Conservation (phyloP, 192 early-diverging fungal species). For the Coemansia sp. region DNA sequence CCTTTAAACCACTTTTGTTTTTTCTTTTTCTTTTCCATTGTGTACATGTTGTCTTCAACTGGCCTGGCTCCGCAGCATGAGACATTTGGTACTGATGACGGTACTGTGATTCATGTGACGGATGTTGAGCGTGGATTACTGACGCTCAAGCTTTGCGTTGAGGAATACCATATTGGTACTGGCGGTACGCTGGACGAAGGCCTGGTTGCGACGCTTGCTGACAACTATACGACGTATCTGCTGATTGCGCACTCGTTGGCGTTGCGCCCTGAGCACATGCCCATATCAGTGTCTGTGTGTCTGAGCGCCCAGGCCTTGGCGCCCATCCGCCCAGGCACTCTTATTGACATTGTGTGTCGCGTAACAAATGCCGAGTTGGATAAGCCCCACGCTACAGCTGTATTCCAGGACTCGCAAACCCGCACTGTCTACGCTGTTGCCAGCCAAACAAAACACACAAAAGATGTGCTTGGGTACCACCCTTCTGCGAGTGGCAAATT, state of each 20-base stretch:
- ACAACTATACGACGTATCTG: slow-evolving; percentile 39
- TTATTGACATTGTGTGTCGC: slow-evolving; percentile 19
- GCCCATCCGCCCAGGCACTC: slow-evolving; percentile 12
- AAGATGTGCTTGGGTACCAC: slow-evolving; percentile 18
- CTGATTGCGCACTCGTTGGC: slow-evolving; percentile 20
- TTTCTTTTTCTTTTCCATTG: background rate
- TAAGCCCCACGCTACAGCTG: slow-evolving; percentile 16
- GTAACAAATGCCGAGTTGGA: background rate
- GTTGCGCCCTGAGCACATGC: slow-evolving; percentile 7
- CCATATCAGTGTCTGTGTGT: slow-evolving; percentile 32
- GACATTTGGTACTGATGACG: too few species aligned
- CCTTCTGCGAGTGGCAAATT: background rate
- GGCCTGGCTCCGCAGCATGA: slow-evolving; percentile 10
- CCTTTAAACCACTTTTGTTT: too few species aligned
- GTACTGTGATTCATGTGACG: background rate
- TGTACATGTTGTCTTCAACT: background rate
- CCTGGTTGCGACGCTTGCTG: slow-evolving; percentile 28
- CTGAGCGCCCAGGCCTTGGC: slow-evolving; percentile 27
- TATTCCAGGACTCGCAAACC: slow-evolving; percentile 14
- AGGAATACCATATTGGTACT: slow-evolving; percentile 16
- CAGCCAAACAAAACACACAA: slow-evolving; percentile 29
- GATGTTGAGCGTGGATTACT: slow-evolving; percentile 11
- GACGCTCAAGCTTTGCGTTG: slow-evolving; percentile 10
- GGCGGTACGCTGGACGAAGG: slow-evolving; percentile 41
- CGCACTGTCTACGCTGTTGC: slow-evolving; percentile 30